Percentiles rank a stretch among this genome's conserved stretches.
Evolutionary conservation across 2,329 filamentous ascomycete genomes (phyloP).

Genomic region (Venturia nashicola): DNA sequence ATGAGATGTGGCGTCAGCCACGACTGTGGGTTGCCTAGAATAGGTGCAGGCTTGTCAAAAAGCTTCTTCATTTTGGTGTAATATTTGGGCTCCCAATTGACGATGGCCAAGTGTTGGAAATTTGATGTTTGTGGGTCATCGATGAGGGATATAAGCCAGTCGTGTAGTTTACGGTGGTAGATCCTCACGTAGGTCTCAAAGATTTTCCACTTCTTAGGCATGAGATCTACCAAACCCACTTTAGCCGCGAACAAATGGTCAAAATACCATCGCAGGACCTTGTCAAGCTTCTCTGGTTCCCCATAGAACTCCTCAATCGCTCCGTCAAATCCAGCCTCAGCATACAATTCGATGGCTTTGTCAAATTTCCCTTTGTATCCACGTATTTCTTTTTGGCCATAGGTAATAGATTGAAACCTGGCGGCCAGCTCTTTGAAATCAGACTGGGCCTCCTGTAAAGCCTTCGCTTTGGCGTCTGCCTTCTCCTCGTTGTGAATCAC

Average conservation of each 20-base stretch:
- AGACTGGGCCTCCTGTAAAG: conserved; percentile 84
- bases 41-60: conserved; percentile 39
- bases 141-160: conserved; percentile 72
- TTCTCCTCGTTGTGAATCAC: conserved; percentile 94
- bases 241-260: conserved; percentile 94
- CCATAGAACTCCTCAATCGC: conserved; percentile 65
- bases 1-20: conserved; percentile 78
- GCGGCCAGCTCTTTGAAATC: conserved; percentile 92
- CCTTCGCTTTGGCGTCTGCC: conserved; percentile 82
- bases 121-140: conserved; percentile 77
- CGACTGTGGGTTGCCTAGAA: conserved; percentile 36
- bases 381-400: conserved; percentile 79
- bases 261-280: conserved; percentile 89
- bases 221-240: conserved; percentile 78
- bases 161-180: conserved; percentile 92
- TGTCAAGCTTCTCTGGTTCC: conserved; percentile 72
- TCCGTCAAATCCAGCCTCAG: conserved; percentile 60
- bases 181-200: conserved; percentile 80
- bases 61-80: conserved; percentile 92
- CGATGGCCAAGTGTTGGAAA: conserved; percentile 77
- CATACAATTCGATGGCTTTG: conserved; percentile 61
- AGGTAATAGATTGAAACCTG: conserved; percentile 88
- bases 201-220: conserved; percentile 96
- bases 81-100: conserved; percentile 77
- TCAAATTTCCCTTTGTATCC: conserved; percentile 97